phyloP scores from a whole-genome alignment of 2,329 filamentous ascomycete species.

The Aulographum hederae region DNA sequence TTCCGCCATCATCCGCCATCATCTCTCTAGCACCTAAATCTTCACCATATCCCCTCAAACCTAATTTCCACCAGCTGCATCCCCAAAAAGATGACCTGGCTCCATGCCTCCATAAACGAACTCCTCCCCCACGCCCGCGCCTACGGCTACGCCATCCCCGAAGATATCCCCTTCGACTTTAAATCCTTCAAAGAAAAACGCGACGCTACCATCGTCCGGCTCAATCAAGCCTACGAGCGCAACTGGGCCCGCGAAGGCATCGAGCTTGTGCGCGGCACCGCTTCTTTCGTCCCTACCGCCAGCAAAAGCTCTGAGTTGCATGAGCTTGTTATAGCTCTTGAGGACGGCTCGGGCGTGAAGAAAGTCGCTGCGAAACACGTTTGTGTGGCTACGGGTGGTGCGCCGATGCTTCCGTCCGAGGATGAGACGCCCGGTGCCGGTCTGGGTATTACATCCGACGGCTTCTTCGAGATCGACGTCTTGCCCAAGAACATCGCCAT shows the following conservation, averaged over 20 bases:
- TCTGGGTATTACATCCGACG: conserved; percentile 32
- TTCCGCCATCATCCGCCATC: too few relatives aligned
- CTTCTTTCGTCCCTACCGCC: conserved; percentile 23
- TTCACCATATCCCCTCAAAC: too few relatives aligned
- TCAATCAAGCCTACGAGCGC: conserved; percentile 30
- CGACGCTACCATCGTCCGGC: conserved; percentile 23
- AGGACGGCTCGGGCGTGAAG: conserved; percentile 20
- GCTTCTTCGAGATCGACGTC: conserved; percentile 32
- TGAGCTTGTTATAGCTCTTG: conserved; percentile 23
- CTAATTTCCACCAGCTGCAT: conserved; percentile 21
- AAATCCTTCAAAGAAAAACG: conserved; percentile 28
- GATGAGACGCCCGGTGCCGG: conserved; percentile 24
- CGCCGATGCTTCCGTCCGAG: conserved; percentile 25
- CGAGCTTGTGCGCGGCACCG: conserved; percentile 29
- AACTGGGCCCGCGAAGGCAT: conserved; percentile 32
- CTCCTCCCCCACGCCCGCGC: conserved; percentile 24
- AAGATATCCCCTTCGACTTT: conserved; percentile 24
- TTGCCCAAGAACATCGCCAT: conserved; percentile 30
- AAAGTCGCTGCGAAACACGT: conserved; percentile 27
- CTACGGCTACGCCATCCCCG: conserved; percentile 29
- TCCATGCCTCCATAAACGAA: conserved; percentile 30
- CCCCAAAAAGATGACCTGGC: conserved; percentile 35
- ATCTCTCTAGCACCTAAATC: too few relatives aligned
- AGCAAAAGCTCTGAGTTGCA: conserved; percentile 7
- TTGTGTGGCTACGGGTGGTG: conserved; percentile 28